These are phyloP conservation scores for Cicer cuneatum DNA, from an alignment of 306 rosid genomes.

Conservation along the genomic window DNA sequence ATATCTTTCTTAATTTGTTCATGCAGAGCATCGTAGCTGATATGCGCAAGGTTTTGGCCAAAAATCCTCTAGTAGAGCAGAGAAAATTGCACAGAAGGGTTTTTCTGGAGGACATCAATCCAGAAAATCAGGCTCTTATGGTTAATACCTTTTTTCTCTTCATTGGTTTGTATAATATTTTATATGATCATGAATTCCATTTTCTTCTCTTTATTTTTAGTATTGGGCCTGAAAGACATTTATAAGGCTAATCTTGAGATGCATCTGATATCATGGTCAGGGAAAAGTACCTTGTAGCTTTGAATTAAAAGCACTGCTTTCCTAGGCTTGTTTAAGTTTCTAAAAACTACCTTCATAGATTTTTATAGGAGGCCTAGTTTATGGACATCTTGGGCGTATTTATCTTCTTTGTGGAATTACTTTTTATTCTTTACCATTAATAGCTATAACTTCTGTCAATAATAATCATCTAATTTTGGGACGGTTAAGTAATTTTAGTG, in stretches of 20 bases:
- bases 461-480: conserved; percentile 1
- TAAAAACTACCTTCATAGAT: conserved; percentile 6
- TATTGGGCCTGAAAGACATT: conserved; percentile 27
- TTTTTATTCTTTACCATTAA: conserved; percentile 8
- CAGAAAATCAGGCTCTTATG: conserved; percentile 95
- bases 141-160: conserved; percentile 50
- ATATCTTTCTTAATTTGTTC: conserved; percentile 33
- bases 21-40: conserved; percentile 87
- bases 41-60: conserved; percentile 96
- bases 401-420: conserved; percentile 3
- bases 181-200: conserved; percentile 32
- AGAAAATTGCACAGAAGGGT: conserved; percentile 91
- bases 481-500: too few relatives aligned
- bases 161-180: conserved; percentile 19
- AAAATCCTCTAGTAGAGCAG: conserved; percentile 97
- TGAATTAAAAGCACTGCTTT: conserved; percentile 19
- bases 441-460: not conserved
- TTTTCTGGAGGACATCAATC: conserved; percentile 74
- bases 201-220: conserved; percentile 28
- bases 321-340: conserved; percentile 35
- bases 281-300: conserved; percentile 9
- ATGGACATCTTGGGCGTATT: conserved; percentile 14
- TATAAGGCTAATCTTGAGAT: conserved; percentile 33
- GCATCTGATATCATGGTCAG: conserved; percentile 20
- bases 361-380: not conserved